Base-by-base conservation (phyloP, 139 green algal genomes). In the Micromonas commoda region DNA sequence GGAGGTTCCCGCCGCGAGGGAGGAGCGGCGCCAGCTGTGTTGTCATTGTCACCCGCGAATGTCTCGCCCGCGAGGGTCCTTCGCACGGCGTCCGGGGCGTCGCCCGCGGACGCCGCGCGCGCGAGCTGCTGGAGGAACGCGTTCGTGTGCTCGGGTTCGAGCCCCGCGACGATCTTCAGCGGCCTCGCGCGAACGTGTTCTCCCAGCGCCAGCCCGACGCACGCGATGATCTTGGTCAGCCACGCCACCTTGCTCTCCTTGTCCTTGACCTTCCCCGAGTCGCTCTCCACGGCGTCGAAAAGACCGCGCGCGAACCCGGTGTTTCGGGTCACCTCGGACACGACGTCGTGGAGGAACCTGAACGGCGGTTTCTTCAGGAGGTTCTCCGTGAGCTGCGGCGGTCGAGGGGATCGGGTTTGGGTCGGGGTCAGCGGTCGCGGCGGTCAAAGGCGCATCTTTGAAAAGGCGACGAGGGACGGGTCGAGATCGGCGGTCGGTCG, bases 71-170 rank as follows among this genome's bases (percentile, higher is more conserved):
- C n/a, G n/a, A n/a, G n/a, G n/a, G n/a, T n/a, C n/a, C n/a, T n/a
- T n/a, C n/a, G n/a, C n/a, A n/a, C n/a, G n/a, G n/a, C n/a, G n/a
- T n/a, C n/a, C n/a, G n/a, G n/a, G n/a, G n/a, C n/a, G n/a, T n/a
- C n/a, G n/a, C n/a, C n/a, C n/a, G n/a, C n/a, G n/a, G n/a, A n/a
- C n/a, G n/a, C n/a, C n/a, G n/a, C n/a, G n/a, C n/a, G n/a, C n/a
- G n/a, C n/a, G n/a, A n/a, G n/a, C n/a, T n/a, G n/a, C n/a, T n/a
- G n/a, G n/a, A n/a, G n/a, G n/a, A n/a, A n/a, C n/a, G n/a, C n/a
- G n/a, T n/a, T n/a, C n/a, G 91, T 96, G 37, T 86, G 83, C 69
- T 95, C 91, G 1, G 91, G 87, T 85, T 96, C 91, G 64, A 93
- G 68, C 2, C 91, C 91, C 13, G 91, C 91, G 52, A 95, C 89